Conservation (phyloP, 139 green algal species). For the Chlamydomonas sp. region DNA sequence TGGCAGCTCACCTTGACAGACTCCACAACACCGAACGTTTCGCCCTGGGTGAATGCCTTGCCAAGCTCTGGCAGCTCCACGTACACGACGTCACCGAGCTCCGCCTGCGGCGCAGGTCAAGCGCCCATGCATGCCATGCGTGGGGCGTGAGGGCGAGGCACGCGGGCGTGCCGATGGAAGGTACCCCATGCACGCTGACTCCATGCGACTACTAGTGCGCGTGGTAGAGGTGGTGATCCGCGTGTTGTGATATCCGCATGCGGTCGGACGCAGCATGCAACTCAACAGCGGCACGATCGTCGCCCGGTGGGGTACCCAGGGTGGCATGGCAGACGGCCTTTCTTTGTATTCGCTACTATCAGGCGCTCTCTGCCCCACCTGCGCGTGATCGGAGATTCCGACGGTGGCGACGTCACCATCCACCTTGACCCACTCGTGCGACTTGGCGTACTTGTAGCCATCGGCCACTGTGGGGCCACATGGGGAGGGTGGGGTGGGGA, state of each 20-base stretch:
- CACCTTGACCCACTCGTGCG: conserved; percentile 85
- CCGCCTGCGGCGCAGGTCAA: too few species aligned
- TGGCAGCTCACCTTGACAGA: conserved; percentile 88
- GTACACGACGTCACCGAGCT: conserved; percentile 96
- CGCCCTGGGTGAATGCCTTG: conserved; percentile 60
- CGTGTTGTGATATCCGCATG: too few species aligned
- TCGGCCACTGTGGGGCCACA: conserved; percentile 1
- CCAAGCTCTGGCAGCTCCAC: conserved; percentile 96
- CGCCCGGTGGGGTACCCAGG: too few species aligned
- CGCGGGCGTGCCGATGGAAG: too few species aligned
- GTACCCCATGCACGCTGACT: too few species aligned
- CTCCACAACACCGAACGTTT: conserved; percentile 95
- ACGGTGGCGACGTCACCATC: conserved; percentile 80
- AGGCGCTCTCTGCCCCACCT: too few species aligned
- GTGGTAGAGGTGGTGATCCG: too few species aligned
- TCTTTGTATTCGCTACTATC: background rate
- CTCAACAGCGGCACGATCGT: too few species aligned
- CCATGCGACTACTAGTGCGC: too few species aligned
- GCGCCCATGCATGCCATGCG: too few species aligned
- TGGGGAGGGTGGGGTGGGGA: background rate
- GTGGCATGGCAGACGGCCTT: background rate
- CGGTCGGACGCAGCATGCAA: too few species aligned
- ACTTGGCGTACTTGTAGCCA: conserved; percentile 63
- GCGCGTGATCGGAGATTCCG: conserved; percentile 94
- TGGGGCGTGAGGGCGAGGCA: too few species aligned